Evolutionary conservation across 2,329 filamentous ascomycete genomes (phyloP).

Genomic region (Cladorrhinum sp.): DNA sequence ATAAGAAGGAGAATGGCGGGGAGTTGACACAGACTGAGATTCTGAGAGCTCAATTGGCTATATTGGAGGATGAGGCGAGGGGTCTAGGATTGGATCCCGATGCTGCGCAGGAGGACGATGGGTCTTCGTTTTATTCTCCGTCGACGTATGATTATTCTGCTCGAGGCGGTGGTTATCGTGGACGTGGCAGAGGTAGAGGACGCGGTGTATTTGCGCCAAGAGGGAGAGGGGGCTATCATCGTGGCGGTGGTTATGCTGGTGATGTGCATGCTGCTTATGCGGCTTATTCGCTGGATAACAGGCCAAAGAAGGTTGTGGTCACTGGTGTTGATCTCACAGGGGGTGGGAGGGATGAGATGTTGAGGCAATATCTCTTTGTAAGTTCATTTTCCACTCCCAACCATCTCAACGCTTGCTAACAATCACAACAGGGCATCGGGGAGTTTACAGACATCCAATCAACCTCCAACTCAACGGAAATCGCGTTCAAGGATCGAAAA

Average conservation of each 20-base stretch:
- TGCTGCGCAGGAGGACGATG: conserved; percentile 39
- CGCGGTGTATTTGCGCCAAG: conserved; percentile 33
- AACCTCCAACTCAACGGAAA: conserved; percentile 45
- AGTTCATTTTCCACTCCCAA: conserved; percentile 39
- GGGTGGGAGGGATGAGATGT: conserved; percentile 61
- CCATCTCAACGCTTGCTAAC: conserved; percentile 27
- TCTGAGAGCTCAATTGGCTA: conserved; percentile 68
- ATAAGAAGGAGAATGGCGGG: conserved; percentile 26
- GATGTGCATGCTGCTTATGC: conserved; percentile 49
- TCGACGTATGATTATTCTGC: not conserved
- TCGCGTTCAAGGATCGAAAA: conserved; percentile 65
- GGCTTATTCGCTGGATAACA: conserved; percentile 70
- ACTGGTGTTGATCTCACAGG: conserved; percentile 62
- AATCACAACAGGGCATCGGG: conserved; percentile 51
- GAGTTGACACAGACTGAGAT: conserved; percentile 54
- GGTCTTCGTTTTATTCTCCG: not conserved
- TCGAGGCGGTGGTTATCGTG: conserved; percentile 13
- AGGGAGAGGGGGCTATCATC: conserved; percentile 29
- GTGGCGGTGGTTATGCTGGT: conserved; percentile 25
- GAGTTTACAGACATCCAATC: conserved; percentile 59
- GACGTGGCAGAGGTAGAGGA: conserved; percentile 24
- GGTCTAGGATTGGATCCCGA: conserved; percentile 65
- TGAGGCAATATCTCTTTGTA: conserved; percentile 70
- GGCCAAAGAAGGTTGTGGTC: conserved; percentile 66
- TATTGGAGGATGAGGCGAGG: conserved; percentile 70